phyloP scores from a whole-genome alignment of 345 rosid species.

The Salix udensis region DNA sequence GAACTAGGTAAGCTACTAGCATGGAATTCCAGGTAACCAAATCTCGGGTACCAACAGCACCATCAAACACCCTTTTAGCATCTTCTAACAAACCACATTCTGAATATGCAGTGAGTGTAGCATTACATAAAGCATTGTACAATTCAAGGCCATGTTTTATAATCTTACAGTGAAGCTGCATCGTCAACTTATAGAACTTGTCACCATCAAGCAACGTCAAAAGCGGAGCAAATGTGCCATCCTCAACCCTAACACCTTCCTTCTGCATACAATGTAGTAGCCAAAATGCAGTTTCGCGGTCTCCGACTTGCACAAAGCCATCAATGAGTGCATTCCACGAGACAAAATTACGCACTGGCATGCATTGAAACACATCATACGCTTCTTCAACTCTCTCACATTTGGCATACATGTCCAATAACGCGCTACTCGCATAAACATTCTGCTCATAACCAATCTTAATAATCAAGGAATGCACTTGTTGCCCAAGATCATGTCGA shows the following conservation, averaged over 20 bases:
- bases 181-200: slow-evolving; percentile 27
- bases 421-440: slow-evolving; percentile 59
- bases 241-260: slow-evolving; percentile 44
- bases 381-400: slow-evolving; percentile 57
- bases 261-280: slow-evolving; percentile 54
- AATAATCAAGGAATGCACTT: slow-evolving; percentile 49
- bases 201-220: slow-evolving; percentile 59
- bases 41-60: slow-evolving; percentile 39
- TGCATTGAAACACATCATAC: slow-evolving; percentile 38
- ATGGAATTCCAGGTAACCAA: slow-evolving; percentile 72
- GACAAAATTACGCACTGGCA: slow-evolving; percentile 50
- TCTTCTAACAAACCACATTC: slow-evolving; percentile 55
- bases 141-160: slow-evolving; percentile 44
- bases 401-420: slow-evolving; percentile 74
- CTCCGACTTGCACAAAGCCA: slow-evolving; percentile 52
- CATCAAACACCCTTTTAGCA: slow-evolving; percentile 54
- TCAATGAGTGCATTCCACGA: slow-evolving; percentile 70
- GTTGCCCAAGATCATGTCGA: slow-evolving; percentile 49
- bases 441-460: slow-evolving; percentile 42
- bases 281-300: slow-evolving; percentile 46
- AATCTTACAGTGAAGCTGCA: slow-evolving; percentile 59
- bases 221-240: slow-evolving; percentile 75
- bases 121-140: slow-evolving; percentile 53
- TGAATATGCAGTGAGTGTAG: slow-evolving; percentile 56
- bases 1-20: slow-evolving; percentile 56